These are phyloP conservation scores for Sugiyamaella boreocaroliniensis DNA, from an alignment of 805 yeast species.

Conservation along the genomic window DNA sequence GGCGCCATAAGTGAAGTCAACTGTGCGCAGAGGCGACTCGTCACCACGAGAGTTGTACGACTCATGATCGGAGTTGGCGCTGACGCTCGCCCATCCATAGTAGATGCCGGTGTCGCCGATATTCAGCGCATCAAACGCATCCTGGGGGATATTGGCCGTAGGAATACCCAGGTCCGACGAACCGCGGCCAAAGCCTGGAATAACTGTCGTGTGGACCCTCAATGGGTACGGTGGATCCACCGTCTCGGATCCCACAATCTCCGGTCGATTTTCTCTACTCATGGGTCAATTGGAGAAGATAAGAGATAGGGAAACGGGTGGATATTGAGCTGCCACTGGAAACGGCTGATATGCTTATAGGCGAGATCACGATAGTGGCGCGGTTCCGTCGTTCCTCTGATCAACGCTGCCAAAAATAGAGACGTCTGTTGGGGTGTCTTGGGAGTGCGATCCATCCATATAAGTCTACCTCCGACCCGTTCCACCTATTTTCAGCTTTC, in stretches of 20 bases:
- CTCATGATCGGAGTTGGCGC: slow-evolving; percentile 21
- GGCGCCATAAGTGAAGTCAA: slow-evolving; percentile 58
- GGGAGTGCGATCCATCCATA: no score
- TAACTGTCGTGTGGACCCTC: slow-evolving; percentile 35
- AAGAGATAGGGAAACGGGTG: neutral
- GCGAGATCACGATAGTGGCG: no score
- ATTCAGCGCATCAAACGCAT: slow-evolving; percentile 38
- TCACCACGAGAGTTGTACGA: slow-evolving; percentile 5
- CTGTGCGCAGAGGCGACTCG: slow-evolving; percentile 22
- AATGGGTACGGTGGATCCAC: slow-evolving; percentile 34
- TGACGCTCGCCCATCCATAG: slow-evolving; percentile 63
- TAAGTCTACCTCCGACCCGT: no score
- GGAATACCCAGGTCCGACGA: slow-evolving; percentile 91
- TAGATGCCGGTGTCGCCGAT: slow-evolving; percentile 69
- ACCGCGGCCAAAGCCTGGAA: slow-evolving; percentile 93
- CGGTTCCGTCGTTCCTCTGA: no score
- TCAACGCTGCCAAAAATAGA: no score
- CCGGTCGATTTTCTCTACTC: slow-evolving; percentile 21
- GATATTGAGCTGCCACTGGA: no score
- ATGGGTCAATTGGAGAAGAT: neutral
- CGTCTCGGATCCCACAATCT: slow-evolving; percentile 28
- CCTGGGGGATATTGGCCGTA: slow-evolving; percentile 80
- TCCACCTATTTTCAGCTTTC: neutral
- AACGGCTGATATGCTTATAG: no score
- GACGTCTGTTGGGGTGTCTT: no score